Base-by-base conservation (phyloP, 805 yeast species). In the Monosporozyma yasuniensis region DNA sequence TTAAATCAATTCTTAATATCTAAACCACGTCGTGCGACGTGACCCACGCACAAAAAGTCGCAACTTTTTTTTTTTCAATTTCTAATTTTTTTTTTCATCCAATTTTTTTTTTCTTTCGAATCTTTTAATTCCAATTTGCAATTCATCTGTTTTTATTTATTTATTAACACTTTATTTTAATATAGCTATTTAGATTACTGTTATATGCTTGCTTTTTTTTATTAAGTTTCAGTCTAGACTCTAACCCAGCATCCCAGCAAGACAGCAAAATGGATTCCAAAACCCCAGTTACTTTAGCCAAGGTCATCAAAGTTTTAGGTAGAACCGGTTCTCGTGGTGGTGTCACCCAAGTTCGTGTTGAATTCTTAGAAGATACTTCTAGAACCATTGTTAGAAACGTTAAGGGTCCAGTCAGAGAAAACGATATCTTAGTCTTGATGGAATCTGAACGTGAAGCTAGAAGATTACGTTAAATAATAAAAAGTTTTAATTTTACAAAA, bases 281-380 rank as follows among this genome's bases (percentile, higher is more conserved):
- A 77, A 82, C 87, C 76, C 96, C 96, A 74, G 97, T 91, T 71
- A 93, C 96, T 81, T 87, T 91, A 78, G 99, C 98, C 75, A 91
- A 91, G 83, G 99, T 91, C 73, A 88, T 88, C 79, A 93, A 91
- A 82, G 98, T 91, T 76, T 83, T 91, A 78, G 98, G 98, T 76
- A 91, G 99, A 80, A 91, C 99, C 84, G 99, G 99, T 75, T 91
- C 99, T 75, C 91, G 98, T 81, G 98, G 98, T 86, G 96, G 96
- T 82, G 96, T 87, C 77, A 87, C 96, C 78, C 96, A 87, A 78
- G 96, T 88, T 77, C 87, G 96, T 77, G 96, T 87, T 71, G 96
- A 87, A 78, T 88, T 87, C 84, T 79, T 87, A 73, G 96, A 88
- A 71, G 96, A 88, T 75, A 79, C 90, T 71, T 79, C 93, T 76